phyloP scores from a whole-genome alignment of 371 early-diverging fungal genomes.

The Basidiobolus heterosporus region DNA sequence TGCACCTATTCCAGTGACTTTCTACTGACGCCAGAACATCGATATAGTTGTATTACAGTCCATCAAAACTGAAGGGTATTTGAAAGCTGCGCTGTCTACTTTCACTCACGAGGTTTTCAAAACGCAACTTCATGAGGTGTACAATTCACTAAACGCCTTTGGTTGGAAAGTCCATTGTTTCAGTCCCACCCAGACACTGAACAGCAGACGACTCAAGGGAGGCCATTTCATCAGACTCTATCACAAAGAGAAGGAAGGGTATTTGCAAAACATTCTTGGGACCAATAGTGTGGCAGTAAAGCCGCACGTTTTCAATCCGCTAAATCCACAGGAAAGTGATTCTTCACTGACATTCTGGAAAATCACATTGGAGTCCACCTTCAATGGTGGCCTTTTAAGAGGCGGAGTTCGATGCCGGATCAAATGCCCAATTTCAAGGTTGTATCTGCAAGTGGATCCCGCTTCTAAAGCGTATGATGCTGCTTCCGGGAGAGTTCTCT shows the following conservation, averaged over 20 bases:
- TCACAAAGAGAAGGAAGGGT: slow-evolving; percentile 35
- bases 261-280: slow-evolving; percentile 13
- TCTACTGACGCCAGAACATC: too few relatives aligned
- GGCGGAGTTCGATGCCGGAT: slow-evolving; percentile 25
- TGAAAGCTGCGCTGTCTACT: slow-evolving; percentile 14
- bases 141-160: slow-evolving; percentile 14
- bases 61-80: slow-evolving; percentile 26
- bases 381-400: slow-evolving; percentile 16
- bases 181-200: slow-evolving; percentile 8
- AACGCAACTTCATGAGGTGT: slow-evolving; percentile 14
- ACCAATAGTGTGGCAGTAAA: slow-evolving; percentile 4
- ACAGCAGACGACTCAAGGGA: slow-evolving; percentile 13
- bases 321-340: slow-evolving; percentile 32
- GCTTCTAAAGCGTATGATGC: slow-evolving; percentile 19
- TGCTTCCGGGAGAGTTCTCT: slow-evolving; percentile 16
- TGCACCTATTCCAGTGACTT: too few relatives aligned
- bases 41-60: slow-evolving; percentile 25
- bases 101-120: slow-evolving; percentile 9
- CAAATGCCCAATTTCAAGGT: slow-evolving; percentile 21
- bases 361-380: slow-evolving; percentile 17
- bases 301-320: slow-evolving; percentile 28
- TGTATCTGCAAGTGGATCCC: slow-evolving; percentile 25
- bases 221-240: slow-evolving; percentile 30
- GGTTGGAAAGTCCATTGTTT: slow-evolving; percentile 20
- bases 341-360: slow-evolving; percentile 34